Base-by-base conservation (phyloP, 108 stramenopile genomes). In the Skeletonema potamos region DNA sequence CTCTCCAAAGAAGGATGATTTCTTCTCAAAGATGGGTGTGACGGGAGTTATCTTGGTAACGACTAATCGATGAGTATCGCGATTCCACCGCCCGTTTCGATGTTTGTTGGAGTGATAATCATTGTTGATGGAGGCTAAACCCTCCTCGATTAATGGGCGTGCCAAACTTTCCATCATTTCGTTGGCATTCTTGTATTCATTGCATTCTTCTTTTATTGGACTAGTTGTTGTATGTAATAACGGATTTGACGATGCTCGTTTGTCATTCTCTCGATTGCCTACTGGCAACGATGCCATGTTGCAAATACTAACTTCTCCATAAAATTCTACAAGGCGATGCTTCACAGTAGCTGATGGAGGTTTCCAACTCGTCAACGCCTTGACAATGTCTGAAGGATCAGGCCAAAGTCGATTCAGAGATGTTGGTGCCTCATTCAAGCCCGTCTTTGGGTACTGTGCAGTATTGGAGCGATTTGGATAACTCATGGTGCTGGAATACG, bases 341-440 rank as follows among this genome's bases (percentile, higher is more conserved):
- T 33, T 46, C 55, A 68, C 67, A 0, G 8, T n/a, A 41, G 70
- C 70, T 6, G 28, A 37, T 6, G 77, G 77, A 62, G 77, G 77
- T 22, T 18, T 37, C 77, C 77, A 79, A 32, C 48, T 39, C 13
- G 77, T 79, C 66, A 79, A 67, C 10, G 77, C 70, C 27, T 79
- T 79, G 59, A 79, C 72, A 17, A 44, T 37, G 62, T 79, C 77
- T 0, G 77, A 79, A 29, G 77, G 77, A 57, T 79, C 77, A 28
- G 77, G 77, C 70, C 70, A 79, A 11, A 79, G 61, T 48, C 77
- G 77, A 27, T 54, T 34, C 27, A 79, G 37, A 24, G 67, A 68
- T 57, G 67, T 68, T 22, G 67, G 64, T 27, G 64, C 70, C 27
- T 62, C 48, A 33, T 17, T 55, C 32, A 48, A 32, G 22, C 4